phyloP scores from a whole-genome alignment of 495 filamentous ascomycete genomes.

The Penicillium pancosmium region DNA sequence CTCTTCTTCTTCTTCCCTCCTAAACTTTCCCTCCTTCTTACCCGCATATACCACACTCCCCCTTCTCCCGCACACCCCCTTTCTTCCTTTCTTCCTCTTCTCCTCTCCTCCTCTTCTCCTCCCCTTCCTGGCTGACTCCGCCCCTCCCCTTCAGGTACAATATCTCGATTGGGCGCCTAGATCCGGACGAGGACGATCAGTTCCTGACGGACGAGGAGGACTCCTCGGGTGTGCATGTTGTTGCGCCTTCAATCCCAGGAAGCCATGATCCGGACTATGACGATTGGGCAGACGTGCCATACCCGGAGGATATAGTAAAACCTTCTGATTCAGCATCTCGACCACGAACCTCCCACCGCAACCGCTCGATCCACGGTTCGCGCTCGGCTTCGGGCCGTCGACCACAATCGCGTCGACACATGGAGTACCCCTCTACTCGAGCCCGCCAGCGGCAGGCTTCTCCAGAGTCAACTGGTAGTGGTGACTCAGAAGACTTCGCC shows the following conservation, averaged over 20 bases:
- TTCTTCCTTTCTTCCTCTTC: conserved; percentile 10
- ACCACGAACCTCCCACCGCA: conserved; percentile 55
- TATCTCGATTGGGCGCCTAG: conserved; percentile 50
- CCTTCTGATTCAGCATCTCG: conserved; percentile 83
- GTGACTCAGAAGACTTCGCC: conserved; percentile 56
- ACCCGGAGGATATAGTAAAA: conserved; percentile 65
- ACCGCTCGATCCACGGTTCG: conserved; percentile 42
- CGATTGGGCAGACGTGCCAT: conserved; percentile 54
- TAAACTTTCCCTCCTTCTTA: conserved; percentile 37
- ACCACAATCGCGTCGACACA: conserved; percentile 44
- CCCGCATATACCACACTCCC: background rate
- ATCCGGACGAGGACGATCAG: conserved; percentile 45
- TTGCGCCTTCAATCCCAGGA: conserved; percentile 54
- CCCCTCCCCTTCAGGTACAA: conserved; percentile 41
- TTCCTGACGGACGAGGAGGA: conserved; percentile 56
- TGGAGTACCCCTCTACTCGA: conserved; percentile 39
- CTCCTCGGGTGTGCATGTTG: conserved; percentile 54
- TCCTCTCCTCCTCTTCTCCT: conserved; percentile 5
- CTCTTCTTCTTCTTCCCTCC: conserved; percentile 23
- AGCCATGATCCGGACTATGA: conserved; percentile 39
- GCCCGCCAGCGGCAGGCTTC: conserved; percentile 52
- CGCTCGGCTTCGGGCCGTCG: conserved; percentile 47
- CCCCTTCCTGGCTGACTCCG: conserved; percentile 42
- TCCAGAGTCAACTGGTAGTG: conserved; percentile 56
- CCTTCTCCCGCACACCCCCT: conserved; percentile 2